Evolutionary conservation across 495 filamentous ascomycete genomes (phyloP).

Genomic region (Thermothielavioides terrestris): DNA sequence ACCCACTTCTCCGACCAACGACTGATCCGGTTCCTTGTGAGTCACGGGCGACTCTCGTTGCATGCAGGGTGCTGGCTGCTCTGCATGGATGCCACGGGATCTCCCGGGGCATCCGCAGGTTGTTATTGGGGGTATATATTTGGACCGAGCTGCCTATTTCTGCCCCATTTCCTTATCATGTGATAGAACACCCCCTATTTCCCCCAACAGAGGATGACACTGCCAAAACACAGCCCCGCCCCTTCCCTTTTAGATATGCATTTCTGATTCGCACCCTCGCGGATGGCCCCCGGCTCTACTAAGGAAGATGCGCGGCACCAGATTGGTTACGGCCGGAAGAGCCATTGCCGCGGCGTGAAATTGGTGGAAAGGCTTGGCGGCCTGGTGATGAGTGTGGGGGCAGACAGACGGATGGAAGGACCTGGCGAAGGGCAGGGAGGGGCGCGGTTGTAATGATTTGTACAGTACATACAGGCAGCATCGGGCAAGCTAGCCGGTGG

Average conservation of each 20-base stretch:
- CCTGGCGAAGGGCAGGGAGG: neutral
- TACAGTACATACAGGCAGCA: neutral
- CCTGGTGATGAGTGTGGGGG: neutral
- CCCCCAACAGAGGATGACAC: too few relatives aligned
- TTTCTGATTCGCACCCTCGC: neutral
- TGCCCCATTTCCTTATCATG: neutral
- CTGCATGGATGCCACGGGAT: neutral
- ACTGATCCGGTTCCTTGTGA: slow-evolving; percentile 12
- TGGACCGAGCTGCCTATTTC: neutral
- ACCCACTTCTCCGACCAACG: slow-evolving; percentile 29
- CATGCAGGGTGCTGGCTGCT: slow-evolving; percentile 4
- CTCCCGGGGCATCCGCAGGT: neutral
- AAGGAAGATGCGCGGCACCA: neutral
- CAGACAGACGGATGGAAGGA: neutral
- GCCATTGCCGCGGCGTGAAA: neutral
- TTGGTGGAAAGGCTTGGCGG: neutral
- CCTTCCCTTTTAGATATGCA: neutral
- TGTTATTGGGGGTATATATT: slow-evolving; percentile 1
- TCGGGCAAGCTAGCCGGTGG: too few relatives aligned
- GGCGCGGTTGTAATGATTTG: neutral
- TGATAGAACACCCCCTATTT: too few relatives aligned
- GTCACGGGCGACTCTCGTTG: neutral
- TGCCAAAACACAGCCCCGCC: too few relatives aligned
- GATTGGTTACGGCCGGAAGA: slow-evolving; percentile 1
- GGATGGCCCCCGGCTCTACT: too few relatives aligned